Evolutionary conservation across 768 basidiomycete genomes (phyloP).

Genomic region (Trametes sanguinea): DNA sequence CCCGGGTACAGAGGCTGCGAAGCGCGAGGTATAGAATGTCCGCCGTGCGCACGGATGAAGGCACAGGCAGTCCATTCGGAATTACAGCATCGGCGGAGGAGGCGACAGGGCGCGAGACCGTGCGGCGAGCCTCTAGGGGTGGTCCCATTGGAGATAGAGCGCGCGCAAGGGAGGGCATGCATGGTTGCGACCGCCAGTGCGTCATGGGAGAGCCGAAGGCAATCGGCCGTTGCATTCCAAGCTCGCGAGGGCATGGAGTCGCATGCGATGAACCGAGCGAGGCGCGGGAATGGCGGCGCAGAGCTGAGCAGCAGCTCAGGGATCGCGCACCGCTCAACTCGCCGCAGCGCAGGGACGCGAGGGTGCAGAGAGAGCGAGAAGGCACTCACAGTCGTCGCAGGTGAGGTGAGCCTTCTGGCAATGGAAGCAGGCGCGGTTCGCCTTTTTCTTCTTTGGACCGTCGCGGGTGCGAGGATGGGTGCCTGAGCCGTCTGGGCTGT

Average conservation of each 20-base stretch:
- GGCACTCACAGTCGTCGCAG: conserved; percentile 90
- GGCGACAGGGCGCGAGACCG: background rate
- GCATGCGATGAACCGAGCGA: background rate
- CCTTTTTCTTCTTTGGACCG: conserved; percentile 92
- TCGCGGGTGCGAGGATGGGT: conserved; percentile 57
- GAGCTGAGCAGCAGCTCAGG: background rate
- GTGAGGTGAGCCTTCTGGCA: conserved; percentile 98
- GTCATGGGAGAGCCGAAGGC: background rate
- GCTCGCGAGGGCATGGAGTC: background rate
- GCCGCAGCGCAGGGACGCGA: background rate
- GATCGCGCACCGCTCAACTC: background rate
- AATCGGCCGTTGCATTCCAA: background rate
- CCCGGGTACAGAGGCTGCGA: background rate
- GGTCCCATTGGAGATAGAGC: background rate
- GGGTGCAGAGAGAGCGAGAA: conserved; percentile 4
- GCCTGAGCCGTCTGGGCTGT: conserved; percentile 46
- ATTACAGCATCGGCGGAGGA: conserved; percentile 3
- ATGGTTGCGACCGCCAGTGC: background rate
- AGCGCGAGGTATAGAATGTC: background rate
- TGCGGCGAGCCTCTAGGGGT: background rate
- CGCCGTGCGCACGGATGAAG: background rate
- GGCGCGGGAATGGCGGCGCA: background rate
- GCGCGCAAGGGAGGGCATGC: background rate
- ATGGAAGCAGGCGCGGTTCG: conserved; percentile 89
- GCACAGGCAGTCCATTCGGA: background rate